Evolutionary conservation across 495 filamentous ascomycete species (phyloP).

Genomic region (Tetracladium marchalianum): DNA sequence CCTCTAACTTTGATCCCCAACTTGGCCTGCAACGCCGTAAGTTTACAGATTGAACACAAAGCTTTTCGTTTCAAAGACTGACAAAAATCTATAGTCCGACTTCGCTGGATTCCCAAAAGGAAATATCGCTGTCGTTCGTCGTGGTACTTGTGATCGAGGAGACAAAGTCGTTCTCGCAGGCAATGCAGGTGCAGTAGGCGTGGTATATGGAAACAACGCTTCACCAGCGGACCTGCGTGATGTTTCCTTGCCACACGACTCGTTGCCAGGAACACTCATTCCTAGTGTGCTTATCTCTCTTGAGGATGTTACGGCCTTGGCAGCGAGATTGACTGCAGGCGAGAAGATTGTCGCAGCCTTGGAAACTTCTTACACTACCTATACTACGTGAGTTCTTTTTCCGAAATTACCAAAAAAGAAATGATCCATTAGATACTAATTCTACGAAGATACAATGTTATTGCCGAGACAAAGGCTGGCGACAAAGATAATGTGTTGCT

Average conservation of each 20-base stretch:
- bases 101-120: slow-evolving; percentile 44
- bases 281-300: slow-evolving; percentile 44
- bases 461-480: slow-evolving; percentile 55
- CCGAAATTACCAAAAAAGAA: no score
- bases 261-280: slow-evolving; percentile 24
- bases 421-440: slow-evolving; percentile 26
- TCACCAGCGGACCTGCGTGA: slow-evolving; percentile 40
- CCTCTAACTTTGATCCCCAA: slow-evolving; percentile 41
- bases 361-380: slow-evolving; percentile 15
- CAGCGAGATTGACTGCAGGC: slow-evolving; percentile 5
- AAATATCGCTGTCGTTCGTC: slow-evolving; percentile 50
- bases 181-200: slow-evolving; percentile 44
- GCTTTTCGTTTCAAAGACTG: not conserved
- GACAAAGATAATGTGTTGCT: slow-evolving; percentile 54
- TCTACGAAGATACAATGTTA: slow-evolving; percentile 51
- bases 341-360: not conserved
- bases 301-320: slow-evolving; percentile 38
- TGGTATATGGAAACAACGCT: slow-evolving; percentile 59
- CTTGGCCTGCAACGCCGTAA: slow-evolving; percentile 41
- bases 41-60: not conserved
- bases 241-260: slow-evolving; percentile 36
- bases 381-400: slow-evolving; percentile 16
- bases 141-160: slow-evolving; percentile 52
- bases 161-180: slow-evolving; percentile 51
- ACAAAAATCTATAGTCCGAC: slow-evolving; percentile 30